Evolutionary conservation across 345 rosid genomes (phyloP), one percentile per base, ranked within the genome.

Genomic region (Camelina hispida): DNA sequence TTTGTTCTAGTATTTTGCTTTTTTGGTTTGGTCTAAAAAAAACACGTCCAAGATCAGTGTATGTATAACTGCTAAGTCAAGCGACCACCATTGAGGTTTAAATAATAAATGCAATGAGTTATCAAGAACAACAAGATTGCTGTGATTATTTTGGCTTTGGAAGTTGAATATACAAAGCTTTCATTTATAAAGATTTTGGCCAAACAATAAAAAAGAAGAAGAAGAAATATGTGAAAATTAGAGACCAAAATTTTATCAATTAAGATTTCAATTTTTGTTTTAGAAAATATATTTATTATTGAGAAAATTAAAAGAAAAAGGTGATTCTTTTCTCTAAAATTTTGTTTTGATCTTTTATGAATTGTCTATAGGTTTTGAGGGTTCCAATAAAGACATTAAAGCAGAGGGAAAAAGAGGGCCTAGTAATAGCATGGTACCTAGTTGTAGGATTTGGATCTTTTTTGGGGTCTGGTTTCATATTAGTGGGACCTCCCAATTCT

Each of bases 361-460:
- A 78, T 71, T 78, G 66, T 78, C 69, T 66, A 22, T 66, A 67
- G 58, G 77, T 66, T 66, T 78, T 78, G 77, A 66, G 78, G 58
- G 77, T 77, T 71, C 72, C 80, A 77, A 77, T 77, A 77, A 74
- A 74, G 78, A 74, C 71, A 65, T 65, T 73, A 74, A 71, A 71
- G 80, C 76, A 77, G 72, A 77, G 52, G 47, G 38, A 50, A 68
- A 68, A 76, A 75, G 70, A 44, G 68, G 77, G 77, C 77, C 81
- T 71, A 71, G 77, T 77, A 77, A 71, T 65, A 69, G 80, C 4
- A 69, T 76, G 75, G 75, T 76, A 69, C 81, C 62, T 52, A 78
- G 72, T 72, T 72, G 77, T 72, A 72, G 73, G 77, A 78, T 78
- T 78, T 78, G 52, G 35, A 78, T 78, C 72, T 71, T 64, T 77